Evolutionary conservation across 345 rosid species (phyloP).

Genomic region (Alliaria petiolata): DNA sequence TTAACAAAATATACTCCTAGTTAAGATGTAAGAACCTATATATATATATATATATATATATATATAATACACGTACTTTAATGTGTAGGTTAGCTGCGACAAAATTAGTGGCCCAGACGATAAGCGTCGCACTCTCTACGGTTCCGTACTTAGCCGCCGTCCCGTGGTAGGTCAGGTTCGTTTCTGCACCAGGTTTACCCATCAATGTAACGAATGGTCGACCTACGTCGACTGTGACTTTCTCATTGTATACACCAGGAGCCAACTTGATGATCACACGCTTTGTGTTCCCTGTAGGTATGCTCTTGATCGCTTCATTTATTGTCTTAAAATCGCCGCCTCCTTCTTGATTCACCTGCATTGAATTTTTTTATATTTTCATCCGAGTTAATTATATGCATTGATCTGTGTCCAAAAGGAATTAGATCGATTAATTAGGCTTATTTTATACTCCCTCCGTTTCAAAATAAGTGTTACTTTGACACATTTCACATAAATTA

Average conservation of each 20-base stretch:
- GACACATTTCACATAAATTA: too few species aligned
- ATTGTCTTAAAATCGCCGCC: slow-evolving; percentile 43
- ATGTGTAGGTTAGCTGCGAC: slow-evolving; percentile 27
- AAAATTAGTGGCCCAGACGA: slow-evolving; percentile 21
- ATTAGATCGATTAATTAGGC: too few species aligned
- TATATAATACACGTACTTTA: slow-evolving; percentile 5
- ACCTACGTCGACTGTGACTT: slow-evolving; percentile 37
- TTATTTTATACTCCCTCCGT: too few species aligned
- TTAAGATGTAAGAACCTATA: not conserved
- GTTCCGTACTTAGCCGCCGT: slow-evolving; percentile 48
- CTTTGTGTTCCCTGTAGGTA: slow-evolving; percentile 45
- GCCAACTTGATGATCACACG: slow-evolving; percentile 55
- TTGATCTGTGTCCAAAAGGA: too few species aligned
- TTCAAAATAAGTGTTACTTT: too few species aligned
- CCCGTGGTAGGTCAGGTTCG: slow-evolving; percentile 38
- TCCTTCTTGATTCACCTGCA: slow-evolving; percentile 27
- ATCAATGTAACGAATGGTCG: slow-evolving; percentile 50
- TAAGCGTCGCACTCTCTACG: slow-evolving; percentile 33
- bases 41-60: too few species aligned
- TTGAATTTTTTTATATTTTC: not conserved
- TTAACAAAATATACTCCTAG: not conserved
- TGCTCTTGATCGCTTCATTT: slow-evolving; percentile 44
- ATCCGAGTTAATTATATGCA: not conserved
- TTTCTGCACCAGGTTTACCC: slow-evolving; percentile 43
- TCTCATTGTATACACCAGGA: slow-evolving; percentile 51